These are phyloP conservation scores for Dissophora ornata DNA, from an alignment of 192 early-diverging fungal species.

Conservation along the genomic window DNA sequence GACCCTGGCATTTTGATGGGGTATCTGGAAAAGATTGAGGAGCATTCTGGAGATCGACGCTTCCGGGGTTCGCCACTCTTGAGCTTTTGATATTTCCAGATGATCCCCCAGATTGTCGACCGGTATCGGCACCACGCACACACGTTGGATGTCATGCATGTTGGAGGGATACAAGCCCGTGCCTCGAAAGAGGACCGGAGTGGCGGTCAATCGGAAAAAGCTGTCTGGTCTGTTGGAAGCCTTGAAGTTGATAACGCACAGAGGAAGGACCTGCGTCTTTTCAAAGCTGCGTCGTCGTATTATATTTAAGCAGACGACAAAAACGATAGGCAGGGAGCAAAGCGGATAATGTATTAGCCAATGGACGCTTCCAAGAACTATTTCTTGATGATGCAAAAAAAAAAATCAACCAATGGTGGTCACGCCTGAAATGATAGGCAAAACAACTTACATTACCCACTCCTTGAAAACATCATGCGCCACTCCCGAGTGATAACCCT, in stretches of 20 bases:
- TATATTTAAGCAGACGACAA: background rate
- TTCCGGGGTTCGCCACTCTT: conserved; percentile 9
- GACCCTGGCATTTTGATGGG: background rate
- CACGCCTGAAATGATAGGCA: too few species aligned
- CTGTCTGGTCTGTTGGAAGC: conserved; percentile 24
- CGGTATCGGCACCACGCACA: conserved; percentile 11
- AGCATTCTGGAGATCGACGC: background rate
- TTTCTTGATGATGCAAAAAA: background rate
- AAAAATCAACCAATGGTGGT: conserved; percentile 4
- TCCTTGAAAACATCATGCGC: conserved; percentile 38
- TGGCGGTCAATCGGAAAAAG: conserved; percentile 14
- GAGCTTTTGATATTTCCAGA: background rate
- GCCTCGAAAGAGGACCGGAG: conserved; percentile 8
- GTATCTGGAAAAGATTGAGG: background rate
- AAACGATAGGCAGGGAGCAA: background rate
- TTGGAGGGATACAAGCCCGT: background rate
- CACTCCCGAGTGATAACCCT: conserved; percentile 32
- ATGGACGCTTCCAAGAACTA: too few species aligned
- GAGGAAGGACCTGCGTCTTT: conserved; percentile 40
- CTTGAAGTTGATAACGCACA: conserved; percentile 51
- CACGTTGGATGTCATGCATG: conserved; percentile 16
- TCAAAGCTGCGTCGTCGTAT: conserved; percentile 22
- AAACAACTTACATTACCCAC: conserved; percentile 43
- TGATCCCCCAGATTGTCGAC: background rate
- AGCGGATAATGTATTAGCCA: background rate